Evolutionary conservation across 2,329 filamentous ascomycete genomes (phyloP).

Genomic region (Monilinia vaccinii-corymbosi): DNA sequence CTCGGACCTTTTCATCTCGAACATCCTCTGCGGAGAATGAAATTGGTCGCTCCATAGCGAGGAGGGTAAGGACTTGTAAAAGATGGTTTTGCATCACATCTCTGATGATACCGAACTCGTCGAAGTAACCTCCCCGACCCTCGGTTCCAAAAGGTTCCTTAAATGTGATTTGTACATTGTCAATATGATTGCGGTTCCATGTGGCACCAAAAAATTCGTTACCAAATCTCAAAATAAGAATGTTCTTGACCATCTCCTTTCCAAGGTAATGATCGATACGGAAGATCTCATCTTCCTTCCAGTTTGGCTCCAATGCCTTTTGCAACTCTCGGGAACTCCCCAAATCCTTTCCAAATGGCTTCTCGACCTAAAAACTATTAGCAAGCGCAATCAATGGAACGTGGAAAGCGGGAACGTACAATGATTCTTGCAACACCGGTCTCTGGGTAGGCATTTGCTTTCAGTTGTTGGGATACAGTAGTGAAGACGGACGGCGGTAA

Average conservation of each 20-base stretch:
- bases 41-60: conserved; percentile 97
- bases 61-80: conserved; percentile 87
- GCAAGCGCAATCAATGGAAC: neutral
- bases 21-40: conserved; percentile 98
- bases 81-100: conserved; percentile 99
- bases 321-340: conserved; percentile 90
- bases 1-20: conserved; percentile 95
- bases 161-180: conserved; percentile 98
- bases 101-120: conserved; percentile 98
- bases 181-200: conserved; percentile 99
- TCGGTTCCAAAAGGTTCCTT: conserved; percentile 99
- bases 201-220: conserved; percentile 98
- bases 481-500: conserved; percentile 97
- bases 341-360: conserved; percentile 97
- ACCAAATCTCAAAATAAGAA: conserved; percentile 92
- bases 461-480: conserved; percentile 92
- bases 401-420: conserved; percentile 44
- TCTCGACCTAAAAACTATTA: conserved; percentile 66
- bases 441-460: conserved; percentile 91
- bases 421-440: conserved; percentile 90
- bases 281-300: conserved; percentile 98
- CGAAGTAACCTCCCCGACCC: conserved; percentile 95
- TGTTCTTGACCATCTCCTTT: conserved; percentile 99
- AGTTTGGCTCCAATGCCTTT: conserved; percentile 90
- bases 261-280: conserved; percentile 98